These are phyloP conservation scores for Stylosanthes scabra DNA, from an alignment of 331 rosid genomes.

Conservation along the genomic window DNA sequence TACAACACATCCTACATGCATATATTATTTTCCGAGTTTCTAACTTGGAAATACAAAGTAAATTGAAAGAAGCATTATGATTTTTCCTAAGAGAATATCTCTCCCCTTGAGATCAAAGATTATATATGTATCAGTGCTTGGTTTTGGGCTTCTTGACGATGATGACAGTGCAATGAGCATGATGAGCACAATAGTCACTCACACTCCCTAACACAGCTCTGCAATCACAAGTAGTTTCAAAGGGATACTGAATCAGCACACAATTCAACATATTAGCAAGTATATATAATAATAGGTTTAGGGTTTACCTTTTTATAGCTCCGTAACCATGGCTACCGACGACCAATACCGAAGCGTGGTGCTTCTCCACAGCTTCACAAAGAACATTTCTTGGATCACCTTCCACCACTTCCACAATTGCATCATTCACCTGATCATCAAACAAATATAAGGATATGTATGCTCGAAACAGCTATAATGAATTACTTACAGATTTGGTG, in stretches of 20 bases:
- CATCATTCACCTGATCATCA: conserved; percentile 62
- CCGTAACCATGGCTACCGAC: conserved; percentile 95
- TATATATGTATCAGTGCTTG: conserved; percentile 48
- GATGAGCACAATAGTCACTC: conserved; percentile 80
- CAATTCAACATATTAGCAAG: not conserved
- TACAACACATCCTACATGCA: not conserved
- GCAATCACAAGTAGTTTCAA: conserved; percentile 34
- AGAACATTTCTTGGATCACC: conserved; percentile 91
- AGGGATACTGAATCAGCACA: not conserved
- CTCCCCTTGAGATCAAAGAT: conserved; percentile 6
- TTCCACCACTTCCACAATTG: conserved; percentile 64
- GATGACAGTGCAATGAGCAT: conserved; percentile 75
- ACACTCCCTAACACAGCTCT: conserved; percentile 84
- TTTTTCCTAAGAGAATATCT: not conserved
- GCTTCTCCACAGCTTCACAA: conserved; percentile 82
- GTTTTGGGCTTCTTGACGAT: conserved; percentile 75
- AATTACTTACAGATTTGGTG: conserved; percentile 55
- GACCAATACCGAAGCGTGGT: conserved; percentile 82
- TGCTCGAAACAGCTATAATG: too few relatives aligned
- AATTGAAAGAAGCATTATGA: conserved; percentile 6
- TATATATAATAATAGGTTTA: not conserved
- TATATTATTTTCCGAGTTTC: not conserved
- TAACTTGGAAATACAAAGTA: not conserved
- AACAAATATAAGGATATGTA: not conserved
- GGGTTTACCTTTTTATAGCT: conserved; percentile 67